Conservation (phyloP, 192 early-diverging fungal species). For the Haplosporangium gracile region DNA sequence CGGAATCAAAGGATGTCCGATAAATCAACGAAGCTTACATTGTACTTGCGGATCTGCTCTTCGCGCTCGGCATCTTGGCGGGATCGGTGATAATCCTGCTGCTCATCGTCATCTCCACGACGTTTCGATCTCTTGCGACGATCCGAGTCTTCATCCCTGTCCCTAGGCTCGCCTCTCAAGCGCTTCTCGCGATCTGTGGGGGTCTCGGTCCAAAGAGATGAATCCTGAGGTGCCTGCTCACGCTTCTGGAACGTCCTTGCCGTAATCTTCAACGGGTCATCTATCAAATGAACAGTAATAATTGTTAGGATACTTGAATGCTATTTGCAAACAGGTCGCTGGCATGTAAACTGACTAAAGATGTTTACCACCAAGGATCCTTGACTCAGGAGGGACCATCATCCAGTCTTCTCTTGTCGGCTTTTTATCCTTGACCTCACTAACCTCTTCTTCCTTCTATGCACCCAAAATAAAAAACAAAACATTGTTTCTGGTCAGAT, state of each 20-base stretch:
- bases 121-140: conserved; percentile 31
- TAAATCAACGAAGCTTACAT: conserved; percentile 3
- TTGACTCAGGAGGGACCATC: conserved; percentile 69
- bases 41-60: conserved; percentile 47
- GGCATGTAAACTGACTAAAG: not conserved
- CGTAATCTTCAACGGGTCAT: conserved; percentile 51
- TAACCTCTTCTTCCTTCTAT: conserved; percentile 14
- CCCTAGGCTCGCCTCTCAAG: conserved; percentile 45
- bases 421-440: conserved; percentile 22
- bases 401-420: conserved; percentile 70
- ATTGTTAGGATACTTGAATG: not conserved
- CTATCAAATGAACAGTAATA: conserved; percentile 1
- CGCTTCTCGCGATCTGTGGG: conserved; percentile 63
- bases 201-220: conserved; percentile 70
- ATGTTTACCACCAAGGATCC: conserved; percentile 42
- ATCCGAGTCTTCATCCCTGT: conserved; percentile 15
- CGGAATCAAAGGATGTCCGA: not conserved
- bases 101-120: conserved; percentile 35
- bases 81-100: not conserved
- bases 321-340: no score
- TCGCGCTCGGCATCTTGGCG: conserved; percentile 38
- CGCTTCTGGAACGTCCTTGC: conserved; percentile 63
- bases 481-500: not conserved
- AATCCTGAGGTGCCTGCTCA: conserved; percentile 57
- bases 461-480: not conserved